Base-by-base conservation (phyloP, 306 rosid genomes). In the Trifolium subterraneum region DNA sequence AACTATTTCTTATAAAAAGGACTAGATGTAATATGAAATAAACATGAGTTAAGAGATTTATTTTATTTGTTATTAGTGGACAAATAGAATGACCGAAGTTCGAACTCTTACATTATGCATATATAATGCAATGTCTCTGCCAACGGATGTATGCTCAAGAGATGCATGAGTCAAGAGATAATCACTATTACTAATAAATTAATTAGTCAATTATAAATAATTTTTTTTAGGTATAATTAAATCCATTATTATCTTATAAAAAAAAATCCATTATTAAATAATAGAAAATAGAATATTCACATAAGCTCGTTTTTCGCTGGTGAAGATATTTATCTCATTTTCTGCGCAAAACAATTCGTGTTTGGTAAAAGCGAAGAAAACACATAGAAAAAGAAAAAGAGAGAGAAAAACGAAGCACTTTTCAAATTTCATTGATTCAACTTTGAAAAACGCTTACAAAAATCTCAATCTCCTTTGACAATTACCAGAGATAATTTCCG, bases 351-450 rank as follows among this genome's bases (percentile, higher is more conserved):
- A 39, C 33, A 29, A 12, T 25, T 35, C 42, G 70, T 48, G 82
- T 85, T 72, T 85, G 89, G 88, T 54, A 65, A 35, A 35, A 19
- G 29, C 62, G 68, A 31, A 18, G 84, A 75, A 84, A 76, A 70
- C 71, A 29, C 54, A 73, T 13, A 14, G 42, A 60, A 72, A 45
- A 20, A 65, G 16, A 41, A 25, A 35, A 81, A 66, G 65, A 51
- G 12, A 68, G 20, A 56, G 11, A 51, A 38, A 39, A 73, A 44
- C 42, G 70, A 33, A 74, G 63, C 64, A 47, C 48, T 47, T 75
- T 70, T 79, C 23, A 35, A 62, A 54, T 18, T 42, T 8, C 55
- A 6, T 64, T 11, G 84, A 73, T 73, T 29, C 82, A 68, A 68
- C 69, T 72, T 78, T 55, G 64, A 80, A 81, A 79, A 29, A 29